Base-by-base conservation (phyloP, 179 eudicot species). In the Drosera spatulata region DNA sequence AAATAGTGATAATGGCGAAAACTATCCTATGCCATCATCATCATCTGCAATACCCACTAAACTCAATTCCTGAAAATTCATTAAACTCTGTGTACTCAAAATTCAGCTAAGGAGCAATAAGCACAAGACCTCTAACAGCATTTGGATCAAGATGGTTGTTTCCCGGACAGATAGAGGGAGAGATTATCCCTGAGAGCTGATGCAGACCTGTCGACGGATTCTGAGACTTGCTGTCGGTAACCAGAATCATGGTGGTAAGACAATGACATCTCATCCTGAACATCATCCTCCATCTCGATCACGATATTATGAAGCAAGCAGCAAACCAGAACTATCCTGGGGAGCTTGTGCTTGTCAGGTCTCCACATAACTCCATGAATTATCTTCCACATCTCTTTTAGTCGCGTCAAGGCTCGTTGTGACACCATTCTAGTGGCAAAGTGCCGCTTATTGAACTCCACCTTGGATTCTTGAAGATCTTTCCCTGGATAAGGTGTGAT, bases 301-400 rank as follows among this genome's bases (percentile, higher is more conserved):
- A 68, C 55, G 40, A 87, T 87, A 56, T 87, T 87, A 62, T 22
- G 33, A 22, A 22, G 33, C 33, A 22, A 22, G 33, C 33, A 22
- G 33, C 33, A 22, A 22, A 22, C 96, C 5, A 84, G 85, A n/a
- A 88, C 82, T 39, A 84, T 75, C 71, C 96, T 84, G 2, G 95
- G 98, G 49, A 88, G 61, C 74, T 59, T 91, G 50, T 82, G 69
- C 77, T 83, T 85, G 74, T 91, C 93, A 0, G 96, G 93, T 63
- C 90, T 80, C 91, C 87, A 91, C 96, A 88, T 84, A 37, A 63
- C 72, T 13, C 93, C 90, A 47, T 77, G 75, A 41, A 91, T 84
- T 58, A 91, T 74, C 77, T 68, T 86, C 96, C 96, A 91, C 50
- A 50, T 80, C 65, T 80, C 89, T 66, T 89, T 91, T 76, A 91